Conservation (phyloP, 2,329 filamentous ascomycete genomes). For the Trichothecium sympodiale region DNA sequence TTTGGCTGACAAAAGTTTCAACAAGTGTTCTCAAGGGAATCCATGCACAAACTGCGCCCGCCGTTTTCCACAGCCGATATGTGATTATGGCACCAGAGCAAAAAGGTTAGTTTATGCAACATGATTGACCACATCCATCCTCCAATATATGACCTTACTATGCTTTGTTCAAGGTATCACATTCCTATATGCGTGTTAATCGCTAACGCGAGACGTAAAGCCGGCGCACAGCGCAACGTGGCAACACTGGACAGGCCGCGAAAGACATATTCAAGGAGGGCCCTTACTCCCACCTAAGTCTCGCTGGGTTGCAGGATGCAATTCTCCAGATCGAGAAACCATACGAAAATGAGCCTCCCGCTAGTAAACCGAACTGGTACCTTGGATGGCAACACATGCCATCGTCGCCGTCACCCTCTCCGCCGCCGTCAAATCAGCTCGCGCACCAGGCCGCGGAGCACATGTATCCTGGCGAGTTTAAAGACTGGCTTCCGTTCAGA, state of each 20-base stretch:
- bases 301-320: slow-evolving; percentile 21
- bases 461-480: too few relatives aligned
- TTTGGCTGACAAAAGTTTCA: not conserved
- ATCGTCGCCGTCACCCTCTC: too few relatives aligned
- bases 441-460: too few relatives aligned
- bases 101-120: slow-evolving; percentile 10
- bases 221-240: slow-evolving; percentile 1
- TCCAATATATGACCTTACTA: too few relatives aligned
- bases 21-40: slow-evolving; percentile 40
- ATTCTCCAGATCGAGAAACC: slow-evolving; percentile 19
- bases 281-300: slow-evolving; percentile 25
- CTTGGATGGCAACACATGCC: too few relatives aligned
- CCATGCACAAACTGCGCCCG: slow-evolving; percentile 43
- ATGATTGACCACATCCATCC: too few relatives aligned
- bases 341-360: not conserved
- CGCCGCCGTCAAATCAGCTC: too few relatives aligned
- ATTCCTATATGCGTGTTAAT: not conserved
- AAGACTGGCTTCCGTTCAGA: slow-evolving; percentile 5
- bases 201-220: not conserved
- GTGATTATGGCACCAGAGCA: slow-evolving; percentile 29
- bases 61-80: slow-evolving; percentile 38
- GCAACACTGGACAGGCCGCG: slow-evolving; percentile 6
- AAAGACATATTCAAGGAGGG: slow-evolving; percentile 12
- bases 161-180: too few relatives aligned
- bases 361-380: too few relatives aligned